Base-by-base conservation (phyloP, 2,329 filamentous ascomycete genomes). In the Fusarium denticulatum region DNA sequence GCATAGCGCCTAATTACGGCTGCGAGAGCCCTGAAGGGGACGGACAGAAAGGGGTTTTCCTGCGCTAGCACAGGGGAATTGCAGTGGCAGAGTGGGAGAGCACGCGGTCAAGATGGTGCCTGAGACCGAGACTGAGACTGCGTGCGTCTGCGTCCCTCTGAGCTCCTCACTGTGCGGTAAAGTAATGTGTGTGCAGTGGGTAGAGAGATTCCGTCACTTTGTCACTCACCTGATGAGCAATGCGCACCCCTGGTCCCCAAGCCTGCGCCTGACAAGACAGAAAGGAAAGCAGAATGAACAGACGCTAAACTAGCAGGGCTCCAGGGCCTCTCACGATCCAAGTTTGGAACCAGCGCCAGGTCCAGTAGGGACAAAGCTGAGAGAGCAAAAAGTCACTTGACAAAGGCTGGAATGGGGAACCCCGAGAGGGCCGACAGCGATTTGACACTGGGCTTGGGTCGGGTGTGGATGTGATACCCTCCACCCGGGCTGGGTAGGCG, bases 11-110 rank as follows among this genome's bases (percentile, higher is more conserved):
- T 75, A 72, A 72, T 74, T 67, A 75, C 56, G 64, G 55, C 53
- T 53, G 45, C 34, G 24, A 72, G 60, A 66, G 74, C 58, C 67
- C 67, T 65, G 64, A 49, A 71, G 49, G 50, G 45, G 59, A 64
- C 62, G 34, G 50, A 52, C 58, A 64, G 73, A 76, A 76, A 75
- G 76, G 75, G 75, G 75, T 49, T 76, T 64, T 65, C 45, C 50
- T 72, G 67, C 75, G 65, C 74, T 75, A 75, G 67, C 58, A 75
- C 69, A 75, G 74, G 68, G 73, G 73, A 70, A 66, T 73, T 65
- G 64, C 45, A 67, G 62, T 67, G 43, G 61, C 30, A 64, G 50
- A 60, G 52, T 59, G 60, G 53, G 58, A 70, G 65, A 42, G 75
- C 71, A 72, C 65, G 70, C 65, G 72, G 67, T 60, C 69, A 53